Base-by-base conservation (phyloP, 257 asterid genomes). In the Solanum ossicruentum region DNA sequence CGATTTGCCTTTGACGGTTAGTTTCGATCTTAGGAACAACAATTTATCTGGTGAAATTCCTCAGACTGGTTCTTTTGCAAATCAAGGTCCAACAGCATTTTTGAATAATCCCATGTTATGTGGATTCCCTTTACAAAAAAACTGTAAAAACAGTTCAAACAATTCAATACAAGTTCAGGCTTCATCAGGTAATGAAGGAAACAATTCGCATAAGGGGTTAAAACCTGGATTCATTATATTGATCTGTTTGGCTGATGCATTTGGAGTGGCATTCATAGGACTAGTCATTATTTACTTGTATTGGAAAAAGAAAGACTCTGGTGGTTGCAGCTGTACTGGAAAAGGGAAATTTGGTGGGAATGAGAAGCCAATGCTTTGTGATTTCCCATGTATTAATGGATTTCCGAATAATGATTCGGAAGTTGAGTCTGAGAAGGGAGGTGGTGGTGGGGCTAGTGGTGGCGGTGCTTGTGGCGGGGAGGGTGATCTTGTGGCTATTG, bases 21-120 rank as follows among this genome's bases (percentile, higher is more conserved):
- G 97, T 83, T 94, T 96, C 84, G 98, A 94, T 88, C 97, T 96
- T 43, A 91, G 95, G 91, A 87, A 87, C 26, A 96, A 96, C 51
- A 89, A 93, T 83, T 88, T 96, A 84, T 91, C 91, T 16, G 99
- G 99, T 18, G 97, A 94, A 89, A 93, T 96, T 85, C 99, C 99
- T 0, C 97, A 95, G 84, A 89, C 96, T 1, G 99, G 99, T 23
- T 93, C 98, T 8, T 94, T 96, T 75, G 92, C 97, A 7, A 93
- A 95, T 90, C 99, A 96, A 86, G 99, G 99, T 26, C 98, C 98
- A 1, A 93, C 97, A 0, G 98, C 99, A 47, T 96, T 96, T 87
- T 60, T 92, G 87, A 93, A 92, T 66, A 96, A 96, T 79, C 95
- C 98, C 8, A 78, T 80, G 85, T 86, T 96, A n/a, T 96, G 99